A percentile compares a stretch with the other conserved stretches of the same genome.
Conservation (phyloP, 441 rosid genomes). For the Pelargonium hybrid region DNA sequence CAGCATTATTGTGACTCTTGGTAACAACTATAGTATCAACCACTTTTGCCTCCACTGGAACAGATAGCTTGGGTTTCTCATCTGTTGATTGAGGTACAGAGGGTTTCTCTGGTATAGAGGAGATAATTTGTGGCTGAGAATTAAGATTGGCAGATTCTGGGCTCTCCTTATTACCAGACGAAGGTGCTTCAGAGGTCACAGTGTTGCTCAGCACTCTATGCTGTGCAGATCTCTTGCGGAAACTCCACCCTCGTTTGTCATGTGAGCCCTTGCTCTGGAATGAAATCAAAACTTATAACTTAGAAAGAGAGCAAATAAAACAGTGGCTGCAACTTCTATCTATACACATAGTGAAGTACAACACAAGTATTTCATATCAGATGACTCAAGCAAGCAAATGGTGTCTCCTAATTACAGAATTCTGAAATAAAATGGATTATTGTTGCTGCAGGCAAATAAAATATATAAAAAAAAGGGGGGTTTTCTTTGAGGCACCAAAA, state of each 20-base stretch:
- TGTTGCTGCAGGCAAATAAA: neutral
- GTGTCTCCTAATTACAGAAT: neutral
- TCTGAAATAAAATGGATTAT: neutral
- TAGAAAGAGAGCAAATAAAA: neutral
- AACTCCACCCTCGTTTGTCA: conserved; percentile 75
- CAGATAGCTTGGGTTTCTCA: conserved; percentile 33
- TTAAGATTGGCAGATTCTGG: conserved; percentile 42
- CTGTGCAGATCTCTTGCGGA: conserved; percentile 63
- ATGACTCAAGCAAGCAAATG: neutral
- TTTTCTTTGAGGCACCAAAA: neutral
- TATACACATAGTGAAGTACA: neutral
- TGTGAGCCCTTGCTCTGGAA: conserved; percentile 48
- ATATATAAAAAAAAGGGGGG: neutral
- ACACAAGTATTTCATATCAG: neutral
- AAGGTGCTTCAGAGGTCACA: conserved; percentile 39
- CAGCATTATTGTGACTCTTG: conserved; percentile 26
- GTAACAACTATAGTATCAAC: conserved; percentile 26
- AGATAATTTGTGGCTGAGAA: conserved; percentile 30
- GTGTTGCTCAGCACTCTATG: conserved; percentile 61
- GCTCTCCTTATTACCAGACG: conserved; percentile 41
- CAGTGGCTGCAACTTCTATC: conserved; percentile 1
- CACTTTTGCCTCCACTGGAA: conserved; percentile 25
- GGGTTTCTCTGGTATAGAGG: conserved; percentile 34
- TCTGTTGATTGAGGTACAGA: conserved; percentile 27
- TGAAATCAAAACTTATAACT: conserved; percentile 13